Conservation (phyloP, 148 eudicot species). For the Cornus suecica region DNA sequence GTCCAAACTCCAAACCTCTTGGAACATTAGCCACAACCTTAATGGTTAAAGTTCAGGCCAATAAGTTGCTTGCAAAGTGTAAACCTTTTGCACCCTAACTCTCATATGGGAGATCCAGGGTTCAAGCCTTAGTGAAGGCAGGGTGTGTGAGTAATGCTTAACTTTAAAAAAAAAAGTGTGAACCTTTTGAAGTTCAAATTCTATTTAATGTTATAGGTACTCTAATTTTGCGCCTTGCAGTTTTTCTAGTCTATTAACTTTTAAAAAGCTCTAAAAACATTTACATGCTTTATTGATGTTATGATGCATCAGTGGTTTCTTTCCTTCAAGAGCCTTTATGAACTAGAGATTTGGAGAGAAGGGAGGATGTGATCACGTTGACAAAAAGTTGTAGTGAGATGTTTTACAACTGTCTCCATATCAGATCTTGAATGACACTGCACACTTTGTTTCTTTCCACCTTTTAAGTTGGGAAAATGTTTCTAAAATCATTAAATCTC, state of each 20-base stretch:
- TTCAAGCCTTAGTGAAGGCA: no score
- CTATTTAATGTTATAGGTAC: neutral
- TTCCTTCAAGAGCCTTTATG: no score
- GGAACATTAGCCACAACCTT: neutral
- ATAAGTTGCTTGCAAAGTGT: neutral
- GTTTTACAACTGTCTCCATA: neutral
- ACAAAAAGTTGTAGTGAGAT: neutral
- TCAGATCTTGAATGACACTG: neutral
- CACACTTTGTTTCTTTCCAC: neutral
- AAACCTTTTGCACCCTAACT: neutral
- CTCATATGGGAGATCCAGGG: no score
- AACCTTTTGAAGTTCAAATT: neutral
- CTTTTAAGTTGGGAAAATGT: neutral
- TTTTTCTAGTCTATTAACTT: no score
- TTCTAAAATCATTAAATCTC: neutral
- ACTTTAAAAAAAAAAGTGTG: no score
- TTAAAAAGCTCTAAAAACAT: neutral
- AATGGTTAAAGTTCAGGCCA: neutral
- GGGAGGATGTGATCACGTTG: neutral
- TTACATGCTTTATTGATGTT: no score
- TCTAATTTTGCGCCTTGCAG: neutral
- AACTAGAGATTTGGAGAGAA: neutral
- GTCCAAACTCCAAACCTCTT: no score
- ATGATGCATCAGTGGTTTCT: no score
- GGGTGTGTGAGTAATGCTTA: no score